Conservation (phyloP, 345 rosid species). For the Jatropha curcas region DNA sequence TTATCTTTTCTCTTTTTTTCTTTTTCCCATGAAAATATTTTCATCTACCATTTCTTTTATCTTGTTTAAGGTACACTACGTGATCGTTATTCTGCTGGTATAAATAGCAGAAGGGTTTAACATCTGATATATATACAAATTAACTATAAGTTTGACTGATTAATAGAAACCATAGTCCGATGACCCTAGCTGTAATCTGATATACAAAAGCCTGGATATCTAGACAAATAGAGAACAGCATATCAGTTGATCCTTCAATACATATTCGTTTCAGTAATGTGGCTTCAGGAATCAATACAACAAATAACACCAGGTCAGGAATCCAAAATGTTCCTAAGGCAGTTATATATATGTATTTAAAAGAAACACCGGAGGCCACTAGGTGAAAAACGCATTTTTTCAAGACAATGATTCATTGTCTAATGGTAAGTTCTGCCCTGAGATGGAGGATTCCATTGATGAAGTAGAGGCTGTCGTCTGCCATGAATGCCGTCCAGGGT, state of each 20-base stretch:
- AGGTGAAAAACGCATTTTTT: background rate
- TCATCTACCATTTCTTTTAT: no score
- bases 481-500: constrained; percentile 60
- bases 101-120: no score
- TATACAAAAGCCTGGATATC: no score
- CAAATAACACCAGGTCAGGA: background rate
- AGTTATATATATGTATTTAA: background rate
- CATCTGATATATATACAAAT: no score
- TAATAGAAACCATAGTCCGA: no score
- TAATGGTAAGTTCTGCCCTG: constrained; percentile 76
- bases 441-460: constrained; percentile 75
- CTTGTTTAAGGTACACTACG: no score
- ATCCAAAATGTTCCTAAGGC: background rate
- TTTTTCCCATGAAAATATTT: no score
- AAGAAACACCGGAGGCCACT: background rate
- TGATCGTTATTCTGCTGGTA: no score
- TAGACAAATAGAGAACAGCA: background rate
- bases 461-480: constrained; percentile 58
- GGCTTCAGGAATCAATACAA: background rate
- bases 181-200: no score
- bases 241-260: background rate
- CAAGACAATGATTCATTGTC: constrained; percentile 26
- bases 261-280: background rate
- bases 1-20: no score
- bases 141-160: no score